These are phyloP conservation scores for Hypoxylon sp. DNA, from an alignment of 2,329 filamentous ascomycete species.

Conservation along the genomic window DNA sequence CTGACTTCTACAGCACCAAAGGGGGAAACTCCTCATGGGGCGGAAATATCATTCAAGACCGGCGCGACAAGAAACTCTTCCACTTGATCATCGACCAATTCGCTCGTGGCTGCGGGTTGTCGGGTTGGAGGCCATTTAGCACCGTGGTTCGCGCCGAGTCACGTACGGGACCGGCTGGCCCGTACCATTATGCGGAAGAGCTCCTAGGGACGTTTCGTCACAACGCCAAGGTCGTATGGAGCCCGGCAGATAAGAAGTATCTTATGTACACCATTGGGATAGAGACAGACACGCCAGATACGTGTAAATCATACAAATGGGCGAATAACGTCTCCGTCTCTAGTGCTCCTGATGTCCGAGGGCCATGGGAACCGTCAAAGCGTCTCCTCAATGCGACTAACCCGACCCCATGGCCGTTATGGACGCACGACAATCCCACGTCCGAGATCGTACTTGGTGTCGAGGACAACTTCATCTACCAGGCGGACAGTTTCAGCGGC, in stretches of 20 bases:
- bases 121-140: conserved; percentile 63
- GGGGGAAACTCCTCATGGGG: conserved; percentile 63
- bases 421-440: conserved; percentile 49
- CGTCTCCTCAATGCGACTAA: conserved; percentile 56
- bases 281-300: conserved; percentile 47
- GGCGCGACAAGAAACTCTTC: conserved; percentile 55
- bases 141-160: conserved; percentile 64
- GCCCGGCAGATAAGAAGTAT: conserved; percentile 60
- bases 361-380: conserved; percentile 40
- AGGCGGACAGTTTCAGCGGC: conserved; percentile 49
- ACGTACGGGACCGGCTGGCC: conserved; percentile 59
- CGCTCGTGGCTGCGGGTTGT: conserved; percentile 61
- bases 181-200: conserved; percentile 60
- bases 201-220: conserved; percentile 62
- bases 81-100: conserved; percentile 64
- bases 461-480: conserved; percentile 57
- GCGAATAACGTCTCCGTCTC: conserved; percentile 54
- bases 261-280: conserved; percentile 63
- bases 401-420: conserved; percentile 59
- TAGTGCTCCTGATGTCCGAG: conserved; percentile 47
- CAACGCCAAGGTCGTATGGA: conserved; percentile 63
- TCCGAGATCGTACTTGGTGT: conserved; percentile 54
- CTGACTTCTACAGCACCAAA: conserved; percentile 49
- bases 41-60: conserved; percentile 62
- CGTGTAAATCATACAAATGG: conserved; percentile 50